A percentile compares a stretch with the other conserved stretches of the same genome.
phyloP scores from a whole-genome alignment of 2,329 filamentous ascomycete genomes.

The Fonsecaea pugnacius region DNA sequence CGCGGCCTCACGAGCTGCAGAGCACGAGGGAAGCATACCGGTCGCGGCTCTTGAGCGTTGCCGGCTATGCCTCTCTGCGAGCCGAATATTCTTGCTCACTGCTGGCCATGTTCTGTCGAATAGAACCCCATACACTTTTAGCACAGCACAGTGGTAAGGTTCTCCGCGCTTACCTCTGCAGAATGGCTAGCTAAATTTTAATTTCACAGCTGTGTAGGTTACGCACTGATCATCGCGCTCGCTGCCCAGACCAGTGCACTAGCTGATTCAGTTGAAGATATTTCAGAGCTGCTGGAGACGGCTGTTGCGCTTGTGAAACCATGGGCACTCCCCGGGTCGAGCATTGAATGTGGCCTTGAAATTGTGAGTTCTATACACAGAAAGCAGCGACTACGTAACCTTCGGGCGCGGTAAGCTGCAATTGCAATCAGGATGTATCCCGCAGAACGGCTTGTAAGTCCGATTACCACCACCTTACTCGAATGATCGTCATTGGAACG shows the following conservation, averaged over 20 bases:
- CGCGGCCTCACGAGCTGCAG: conserved; percentile 4
- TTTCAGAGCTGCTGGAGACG: background rate
- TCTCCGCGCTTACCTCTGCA: background rate
- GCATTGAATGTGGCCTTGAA: conserved; percentile 11
- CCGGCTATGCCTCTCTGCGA: conserved; percentile 1
- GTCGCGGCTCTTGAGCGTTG: conserved; percentile 2
- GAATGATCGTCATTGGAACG: background rate
- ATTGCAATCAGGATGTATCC: background rate
- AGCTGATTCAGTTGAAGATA: background rate
- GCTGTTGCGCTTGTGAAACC: conserved; percentile 2
- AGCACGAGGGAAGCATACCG: background rate
- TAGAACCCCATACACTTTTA: conserved; percentile 1
- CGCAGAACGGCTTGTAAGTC: background rate
- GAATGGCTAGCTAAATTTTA: background rate
- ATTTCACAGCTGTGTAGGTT: conserved; percentile 2
- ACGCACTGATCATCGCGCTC: conserved; percentile 1
- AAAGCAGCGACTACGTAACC: conserved; percentile 6
- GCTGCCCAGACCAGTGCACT: background rate
- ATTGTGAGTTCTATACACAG: conserved; percentile 11
- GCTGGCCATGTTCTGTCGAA: conserved; percentile 6
- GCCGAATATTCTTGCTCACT: background rate
- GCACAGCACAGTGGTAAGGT: conserved; percentile 4
- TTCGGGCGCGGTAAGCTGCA: background rate
- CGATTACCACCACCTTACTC: background rate
- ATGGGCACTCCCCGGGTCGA: conserved; percentile 6